Evolutionary conservation across 1,139 yeast genomes (phyloP), one percentile per base, ranked within the genome.

Genomic region (Pichia cactophila): DNA sequence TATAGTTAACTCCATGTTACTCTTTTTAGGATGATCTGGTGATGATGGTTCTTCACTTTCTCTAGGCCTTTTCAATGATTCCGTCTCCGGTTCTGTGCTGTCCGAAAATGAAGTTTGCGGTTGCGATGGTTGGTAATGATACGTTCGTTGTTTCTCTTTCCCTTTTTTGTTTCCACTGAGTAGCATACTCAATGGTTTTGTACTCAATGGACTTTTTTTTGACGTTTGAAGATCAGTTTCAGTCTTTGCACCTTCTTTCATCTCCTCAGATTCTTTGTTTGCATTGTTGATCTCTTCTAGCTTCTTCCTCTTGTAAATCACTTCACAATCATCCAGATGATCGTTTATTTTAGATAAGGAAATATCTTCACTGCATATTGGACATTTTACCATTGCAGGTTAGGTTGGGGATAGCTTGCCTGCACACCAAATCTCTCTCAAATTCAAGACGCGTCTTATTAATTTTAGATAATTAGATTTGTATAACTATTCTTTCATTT

Each of bases 301-400:
- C 10, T 23, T 23, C 8, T 5, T 28, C 3, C 33, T 46, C 36
- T 43, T 52, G 11, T 46, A 41, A 33, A 39, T 35, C n/a, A 50
- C 35, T 33, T 61, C 58, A 48, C 67, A 63, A 2, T 41, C 41
- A 45, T 66, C 69, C 31, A 65, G 46, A 48, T 66, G 69, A 23
- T 50, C 45, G 43, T 66, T 64, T 12, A 66, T 65, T 11, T 50
- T 41, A 5, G 52, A 56, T 1, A 65, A 45, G 12, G 56, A 57
- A 3, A 64, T 54, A 2, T 61, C 59, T 26, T 54, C 52, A 2
- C 54, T 35, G 44, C 69, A 66, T 7, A 65, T 59, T 2, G 69
- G 69, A 46, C 69, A 66, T 29, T 49, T 42, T 1, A 64, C 68
- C 68, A 64, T 64, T 28, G 31, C 31, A 9, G 31, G 31, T 28